phyloP scores from a whole-genome alignment of 2,329 filamentous ascomycete species.

The Rutstroemia sp. region DNA sequence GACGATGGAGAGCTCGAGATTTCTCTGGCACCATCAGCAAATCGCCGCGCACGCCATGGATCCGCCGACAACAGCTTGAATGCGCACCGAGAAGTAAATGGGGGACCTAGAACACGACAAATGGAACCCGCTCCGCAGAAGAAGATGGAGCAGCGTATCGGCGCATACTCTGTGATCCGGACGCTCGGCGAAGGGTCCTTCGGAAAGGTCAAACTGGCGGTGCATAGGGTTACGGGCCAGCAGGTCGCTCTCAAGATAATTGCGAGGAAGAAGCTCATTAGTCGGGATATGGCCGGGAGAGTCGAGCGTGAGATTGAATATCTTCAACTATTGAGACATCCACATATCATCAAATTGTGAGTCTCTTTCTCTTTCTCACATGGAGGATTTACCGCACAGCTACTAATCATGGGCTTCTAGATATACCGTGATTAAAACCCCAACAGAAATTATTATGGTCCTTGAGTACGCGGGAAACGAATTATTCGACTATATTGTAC shows the following conservation, averaged over 20 bases:
- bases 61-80: conserved; percentile 26
- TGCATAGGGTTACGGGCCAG: conserved; percentile 85
- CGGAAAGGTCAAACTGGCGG: conserved; percentile 95
- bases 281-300: conserved; percentile 92
- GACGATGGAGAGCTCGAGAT: conserved; percentile 81
- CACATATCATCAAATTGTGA: conserved; percentile 97
- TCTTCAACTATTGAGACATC: conserved; percentile 87
- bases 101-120: conserved; percentile 13
- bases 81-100: conserved; percentile 20
- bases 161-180: conserved; percentile 83
- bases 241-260: conserved; percentile 98
- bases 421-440: conserved; percentile 94
- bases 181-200: conserved; percentile 96
- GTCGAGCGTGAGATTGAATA: conserved; percentile 99
- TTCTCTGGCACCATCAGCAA: conserved; percentile 58
- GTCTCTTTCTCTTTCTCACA: conserved; percentile 24
- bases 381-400: not conserved
- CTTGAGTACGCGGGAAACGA: conserved; percentile 95
- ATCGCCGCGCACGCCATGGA: conserved; percentile 42
- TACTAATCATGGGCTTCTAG: conserved; percentile 38
- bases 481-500: conserved; percentile 96
- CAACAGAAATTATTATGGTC: conserved; percentile 96
- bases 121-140: conserved; percentile 24
- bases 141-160: conserved; percentile 75
- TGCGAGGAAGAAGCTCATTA: conserved; percentile 89